Evolutionary conservation across 2,329 filamentous ascomycete species (phyloP).

Genomic region (Hymenoscyphus repandus): DNA sequence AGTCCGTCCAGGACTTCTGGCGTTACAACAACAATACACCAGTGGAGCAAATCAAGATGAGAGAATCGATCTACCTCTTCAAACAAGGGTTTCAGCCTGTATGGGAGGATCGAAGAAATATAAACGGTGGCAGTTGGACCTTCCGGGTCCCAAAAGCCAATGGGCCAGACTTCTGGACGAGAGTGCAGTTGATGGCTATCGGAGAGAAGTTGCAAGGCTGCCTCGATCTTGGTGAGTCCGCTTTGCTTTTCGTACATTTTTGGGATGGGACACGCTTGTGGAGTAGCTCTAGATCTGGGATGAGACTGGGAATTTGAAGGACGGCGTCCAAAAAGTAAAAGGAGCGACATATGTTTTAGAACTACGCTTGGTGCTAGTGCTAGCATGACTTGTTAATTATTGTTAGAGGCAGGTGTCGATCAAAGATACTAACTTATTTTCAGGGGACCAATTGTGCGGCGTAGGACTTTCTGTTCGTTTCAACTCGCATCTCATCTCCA

Average conservation of each 20-base stretch:
- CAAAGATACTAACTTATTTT: constrained; percentile 7
- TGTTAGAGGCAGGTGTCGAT: background rate
- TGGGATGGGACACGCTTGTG: background rate
- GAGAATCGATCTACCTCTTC: constrained; percentile 75
- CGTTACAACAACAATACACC: constrained; percentile 78
- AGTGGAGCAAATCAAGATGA: constrained; percentile 68
- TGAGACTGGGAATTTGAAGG: too few relatives aligned
- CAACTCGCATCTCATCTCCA: constrained; percentile 80
- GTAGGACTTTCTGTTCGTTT: constrained; percentile 83
- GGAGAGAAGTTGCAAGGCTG: constrained; percentile 74
- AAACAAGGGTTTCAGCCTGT: constrained; percentile 71
- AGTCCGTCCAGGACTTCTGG: constrained; percentile 82
- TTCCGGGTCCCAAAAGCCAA: constrained; percentile 79
- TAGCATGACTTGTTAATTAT: too few relatives aligned
- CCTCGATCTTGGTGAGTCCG: constrained; percentile 59
- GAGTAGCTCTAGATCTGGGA: too few relatives aligned
- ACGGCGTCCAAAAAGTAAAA: too few relatives aligned
- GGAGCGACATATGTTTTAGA: too few relatives aligned
- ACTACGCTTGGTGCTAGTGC: too few relatives aligned
- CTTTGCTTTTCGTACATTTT: background rate
- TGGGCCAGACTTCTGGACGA: constrained; percentile 72
- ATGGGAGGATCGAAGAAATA: constrained; percentile 84
- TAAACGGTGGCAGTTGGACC: constrained; percentile 83
- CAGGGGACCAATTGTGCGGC: constrained; percentile 83
- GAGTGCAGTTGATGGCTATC: constrained; percentile 75